Conservation (phyloP, 2,329 filamentous ascomycete genomes). For the Diaporthe ilicicola region DNA sequence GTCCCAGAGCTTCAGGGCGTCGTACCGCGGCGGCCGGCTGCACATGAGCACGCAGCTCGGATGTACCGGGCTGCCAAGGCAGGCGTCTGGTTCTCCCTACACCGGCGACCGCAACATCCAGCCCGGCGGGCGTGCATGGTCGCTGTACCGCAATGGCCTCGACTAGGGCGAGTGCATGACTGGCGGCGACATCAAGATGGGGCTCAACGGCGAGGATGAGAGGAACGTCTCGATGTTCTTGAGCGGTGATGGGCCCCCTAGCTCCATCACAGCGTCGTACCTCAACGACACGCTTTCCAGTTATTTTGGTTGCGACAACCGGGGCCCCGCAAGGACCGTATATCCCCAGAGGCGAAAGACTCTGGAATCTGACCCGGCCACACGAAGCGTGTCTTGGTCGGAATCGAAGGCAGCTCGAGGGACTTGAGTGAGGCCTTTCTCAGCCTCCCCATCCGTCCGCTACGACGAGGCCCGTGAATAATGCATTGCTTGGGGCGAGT, state of each 20-base stretch:
- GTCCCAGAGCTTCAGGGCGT: neutral
- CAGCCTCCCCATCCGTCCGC: neutral
- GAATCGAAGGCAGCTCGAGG: neutral
- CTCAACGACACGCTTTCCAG: neutral
- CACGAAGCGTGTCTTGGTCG: neutral
- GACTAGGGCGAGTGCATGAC: too few relatives aligned
- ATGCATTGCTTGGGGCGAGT: neutral
- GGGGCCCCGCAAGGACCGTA: neutral
- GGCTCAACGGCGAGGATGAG: neutral
- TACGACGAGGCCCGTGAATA: neutral
- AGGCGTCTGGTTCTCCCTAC: neutral
- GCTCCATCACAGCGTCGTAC: neutral
- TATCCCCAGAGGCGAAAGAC: neutral
- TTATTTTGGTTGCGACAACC: neutral
- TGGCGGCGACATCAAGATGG: neutral
- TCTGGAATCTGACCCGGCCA: neutral
- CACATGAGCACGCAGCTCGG: slow-evolving; percentile 6
- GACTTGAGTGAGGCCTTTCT: neutral
- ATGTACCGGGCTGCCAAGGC: neutral
- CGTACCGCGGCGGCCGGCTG: neutral
- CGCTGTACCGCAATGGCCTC: neutral
- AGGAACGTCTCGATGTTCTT: neutral
- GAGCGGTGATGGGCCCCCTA: neutral
- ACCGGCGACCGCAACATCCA: neutral
- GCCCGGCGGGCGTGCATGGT: neutral